phyloP scores from a whole-genome alignment of 1,284 basidiomycete genomes.

The Chalciporus piperatoides region DNA sequence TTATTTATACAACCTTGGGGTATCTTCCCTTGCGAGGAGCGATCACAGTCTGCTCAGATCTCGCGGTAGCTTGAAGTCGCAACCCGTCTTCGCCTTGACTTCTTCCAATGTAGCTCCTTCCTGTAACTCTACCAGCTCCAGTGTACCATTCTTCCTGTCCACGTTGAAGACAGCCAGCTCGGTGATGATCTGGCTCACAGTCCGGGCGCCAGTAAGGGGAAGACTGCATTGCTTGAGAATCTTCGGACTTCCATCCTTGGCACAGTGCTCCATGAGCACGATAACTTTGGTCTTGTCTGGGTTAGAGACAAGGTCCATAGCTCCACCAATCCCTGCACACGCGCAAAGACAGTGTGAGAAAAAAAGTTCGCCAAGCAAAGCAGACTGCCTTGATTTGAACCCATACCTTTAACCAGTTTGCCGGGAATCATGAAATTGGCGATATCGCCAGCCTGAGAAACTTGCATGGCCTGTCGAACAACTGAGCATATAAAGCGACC shows the following conservation, averaged over 20 bases:
- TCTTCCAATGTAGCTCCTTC: constrained; percentile 83
- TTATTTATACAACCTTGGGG: constrained; percentile 12
- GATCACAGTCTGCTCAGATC: constrained; percentile 37
- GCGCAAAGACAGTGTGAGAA: constrained; percentile 9
- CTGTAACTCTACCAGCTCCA: constrained; percentile 80
- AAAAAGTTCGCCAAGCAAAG: background rate
- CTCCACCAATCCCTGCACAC: constrained; percentile 82
- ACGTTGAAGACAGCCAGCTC: constrained; percentile 91
- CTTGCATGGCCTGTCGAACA: constrained; percentile 80
- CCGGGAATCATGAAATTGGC: constrained; percentile 99
- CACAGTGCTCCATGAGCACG: constrained; percentile 84
- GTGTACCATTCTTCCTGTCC: constrained; percentile 67
- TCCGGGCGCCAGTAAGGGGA: constrained; percentile 83
- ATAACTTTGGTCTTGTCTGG: constrained; percentile 89
- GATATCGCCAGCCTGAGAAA: constrained; percentile 88
- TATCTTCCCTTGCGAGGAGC: constrained; percentile 1
- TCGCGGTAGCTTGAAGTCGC: constrained; percentile 63
- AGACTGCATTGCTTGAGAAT: constrained; percentile 80
- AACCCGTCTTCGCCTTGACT: constrained; percentile 81
- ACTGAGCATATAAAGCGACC: background rate
- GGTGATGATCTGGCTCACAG: constrained; percentile 89
- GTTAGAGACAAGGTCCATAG: constrained; percentile 94
- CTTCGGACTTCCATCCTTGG: constrained; percentile 88
- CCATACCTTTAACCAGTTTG: constrained; percentile 78
- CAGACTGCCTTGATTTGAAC: background rate